Evolutionary conservation across 2,329 filamentous ascomycete species (phyloP).

Genomic region (Calycina marina): DNA sequence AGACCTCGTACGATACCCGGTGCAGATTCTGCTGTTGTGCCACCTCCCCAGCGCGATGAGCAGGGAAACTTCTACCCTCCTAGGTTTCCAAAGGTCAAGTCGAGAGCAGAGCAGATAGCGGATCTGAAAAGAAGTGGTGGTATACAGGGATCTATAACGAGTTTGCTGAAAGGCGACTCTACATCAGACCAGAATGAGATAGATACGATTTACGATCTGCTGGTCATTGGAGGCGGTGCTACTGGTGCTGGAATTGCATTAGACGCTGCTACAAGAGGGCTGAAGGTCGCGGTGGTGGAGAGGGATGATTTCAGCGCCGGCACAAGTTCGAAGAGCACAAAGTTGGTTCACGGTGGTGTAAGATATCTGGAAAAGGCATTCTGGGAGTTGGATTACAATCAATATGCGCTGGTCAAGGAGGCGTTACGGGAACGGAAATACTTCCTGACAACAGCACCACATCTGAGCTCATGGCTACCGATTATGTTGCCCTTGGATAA

Average conservation of each 20-base stretch:
- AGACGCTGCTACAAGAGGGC: slow-evolving; percentile 55
- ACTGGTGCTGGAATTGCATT: slow-evolving; percentile 58
- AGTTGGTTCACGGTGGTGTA: slow-evolving; percentile 64
- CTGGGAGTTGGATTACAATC: slow-evolving; percentile 61
- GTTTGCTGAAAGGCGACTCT: slow-evolving; percentile 33
- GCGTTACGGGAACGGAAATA: slow-evolving; percentile 61
- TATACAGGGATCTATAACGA: slow-evolving; percentile 30
- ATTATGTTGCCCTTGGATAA: slow-evolving; percentile 64
- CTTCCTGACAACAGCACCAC: slow-evolving; percentile 60
- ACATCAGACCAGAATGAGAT: slow-evolving; percentile 19
- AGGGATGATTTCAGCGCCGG: slow-evolving; percentile 61
- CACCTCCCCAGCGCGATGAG: slow-evolving; percentile 52
- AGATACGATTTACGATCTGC: slow-evolving; percentile 47
- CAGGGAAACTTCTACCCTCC: slow-evolving; percentile 48
- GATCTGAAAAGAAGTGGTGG: slow-evolving; percentile 33
- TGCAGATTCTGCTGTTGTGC: slow-evolving; percentile 48
- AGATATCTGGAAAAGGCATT: slow-evolving; percentile 63
- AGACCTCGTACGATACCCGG: slow-evolving; percentile 60
- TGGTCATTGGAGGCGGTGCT: slow-evolving; percentile 57
- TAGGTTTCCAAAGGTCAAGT: slow-evolving; percentile 34
- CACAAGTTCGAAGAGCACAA: slow-evolving; percentile 63
- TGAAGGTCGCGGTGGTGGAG: slow-evolving; percentile 59
- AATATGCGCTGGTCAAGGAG: slow-evolving; percentile 57
- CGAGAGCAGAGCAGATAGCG: slow-evolving; percentile 33
- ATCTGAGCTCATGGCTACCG: slow-evolving; percentile 58